Evolutionary conservation across 2,329 filamentous ascomycete genomes (phyloP).

Genomic region (Hymenoscyphus repandus): DNA sequence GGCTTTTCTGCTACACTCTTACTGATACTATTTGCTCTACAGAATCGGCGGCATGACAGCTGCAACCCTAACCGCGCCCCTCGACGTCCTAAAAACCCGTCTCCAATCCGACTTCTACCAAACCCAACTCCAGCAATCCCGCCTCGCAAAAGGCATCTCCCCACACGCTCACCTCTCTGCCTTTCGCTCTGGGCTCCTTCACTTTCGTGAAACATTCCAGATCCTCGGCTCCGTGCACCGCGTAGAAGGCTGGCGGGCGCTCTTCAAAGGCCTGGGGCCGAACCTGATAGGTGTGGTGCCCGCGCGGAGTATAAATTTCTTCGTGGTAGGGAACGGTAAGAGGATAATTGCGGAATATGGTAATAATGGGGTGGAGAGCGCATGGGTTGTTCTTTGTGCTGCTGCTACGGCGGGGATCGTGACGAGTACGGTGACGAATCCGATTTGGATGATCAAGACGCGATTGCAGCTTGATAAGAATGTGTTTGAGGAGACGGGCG

Average conservation of each 20-base stretch:
- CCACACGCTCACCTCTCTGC: constrained; percentile 56
- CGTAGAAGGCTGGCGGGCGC: constrained; percentile 74
- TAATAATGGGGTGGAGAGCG: constrained; percentile 63
- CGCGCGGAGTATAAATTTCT: constrained; percentile 89
- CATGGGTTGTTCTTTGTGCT: constrained; percentile 72
- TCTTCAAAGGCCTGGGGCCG: constrained; percentile 90
- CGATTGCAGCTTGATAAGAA: constrained; percentile 88
- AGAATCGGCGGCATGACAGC: constrained; percentile 88
- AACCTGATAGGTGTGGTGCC: constrained; percentile 88
- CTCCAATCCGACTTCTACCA: constrained; percentile 95
- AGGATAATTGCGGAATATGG: constrained; percentile 69
- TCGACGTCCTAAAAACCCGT: constrained; percentile 90
- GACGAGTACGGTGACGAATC: constrained; percentile 88
- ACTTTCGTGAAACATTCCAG: constrained; percentile 80
- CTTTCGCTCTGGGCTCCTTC: constrained; percentile 60
- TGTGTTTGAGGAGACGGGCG: constrained; percentile 54
- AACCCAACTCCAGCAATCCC: constrained; percentile 65
- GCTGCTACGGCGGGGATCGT: constrained; percentile 75
- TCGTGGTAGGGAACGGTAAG: constrained; percentile 89
- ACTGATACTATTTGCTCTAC: constrained; percentile 13
- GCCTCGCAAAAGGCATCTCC: constrained; percentile 47
- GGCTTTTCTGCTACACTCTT: constrained; percentile 1
- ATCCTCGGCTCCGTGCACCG: constrained; percentile 78
- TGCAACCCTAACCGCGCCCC: constrained; percentile 84
- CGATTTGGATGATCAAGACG: constrained; percentile 96